Base-by-base conservation (phyloP, 2,329 filamentous ascomycete genomes). In the Aspergillus udagawae region DNA sequence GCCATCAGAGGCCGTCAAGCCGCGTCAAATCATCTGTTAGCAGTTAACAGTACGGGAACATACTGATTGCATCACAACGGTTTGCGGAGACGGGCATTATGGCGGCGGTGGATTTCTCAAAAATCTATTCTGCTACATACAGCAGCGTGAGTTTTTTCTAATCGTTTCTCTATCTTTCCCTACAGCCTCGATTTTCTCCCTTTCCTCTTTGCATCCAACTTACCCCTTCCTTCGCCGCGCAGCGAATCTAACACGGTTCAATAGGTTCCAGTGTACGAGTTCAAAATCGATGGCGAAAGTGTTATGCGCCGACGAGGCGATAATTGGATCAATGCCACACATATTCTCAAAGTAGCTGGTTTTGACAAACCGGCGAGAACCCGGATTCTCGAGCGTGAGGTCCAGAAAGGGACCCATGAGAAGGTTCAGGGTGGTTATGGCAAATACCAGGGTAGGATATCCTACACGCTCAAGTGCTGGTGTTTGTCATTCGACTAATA, bases 281-380 rank as follows among this genome's bases (percentile, higher is more conserved):
- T 86, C 76, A 92, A 95, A 73, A 88, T 96, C 67, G 91, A 88
- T 38, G 82, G 81, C 64, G 91, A 95, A 71, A 91, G 97, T 90
- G 90, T 97, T 63, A 99, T 99, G 94, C 89, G 94, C 74, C 86
- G 94, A 52, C 87, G 93, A 59, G 84, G 86, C 53, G 94, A 99
- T 75, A 87, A 97, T 76, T 99, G 93, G 92, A 94, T 99, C 78
- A 99, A 99, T 80, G 94, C 94, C n/a, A 99, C 94, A 54, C 94
- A 99, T 72, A 97, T 99, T 59, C 80, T 99, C 51, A 99, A 99
- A 72, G 91, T 95, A 44, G 94, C 94, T 61, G 93, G 93, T 55
- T 96, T 96, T 70, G 94, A 99, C 76, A 99, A 99, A 76, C 94
- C 94, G 2, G 91, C 93, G 12, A 84, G 94, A 71, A 99, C 94